Percentiles rank a stretch among this genome's conserved stretches.
Conservation (phyloP, 2,329 filamentous ascomycete species). For the Monascus ruber region DNA sequence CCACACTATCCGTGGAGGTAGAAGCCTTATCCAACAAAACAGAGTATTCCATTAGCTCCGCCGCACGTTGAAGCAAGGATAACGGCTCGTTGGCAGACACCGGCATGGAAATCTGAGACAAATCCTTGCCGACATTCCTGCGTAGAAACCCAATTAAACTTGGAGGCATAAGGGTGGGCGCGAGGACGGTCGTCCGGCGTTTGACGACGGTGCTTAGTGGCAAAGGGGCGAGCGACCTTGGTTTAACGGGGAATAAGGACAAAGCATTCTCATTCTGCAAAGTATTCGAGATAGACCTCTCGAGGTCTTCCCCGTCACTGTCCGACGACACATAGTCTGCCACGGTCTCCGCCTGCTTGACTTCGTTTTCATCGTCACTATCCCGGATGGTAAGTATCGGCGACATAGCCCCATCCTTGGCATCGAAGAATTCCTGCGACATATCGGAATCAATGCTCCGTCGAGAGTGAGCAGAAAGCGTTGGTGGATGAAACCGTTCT, state of each 20-base stretch:
- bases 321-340: conserved; percentile 51
- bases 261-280: conserved; percentile 25
- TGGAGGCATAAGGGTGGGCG: conserved; percentile 68
- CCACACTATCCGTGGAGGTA: conserved; percentile 42
- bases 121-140: conserved; percentile 96
- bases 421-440: conserved; percentile 89
- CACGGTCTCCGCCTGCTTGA: conserved; percentile 44
- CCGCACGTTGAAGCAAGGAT: conserved; percentile 75
- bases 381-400: conserved; percentile 62
- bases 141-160: conserved; percentile 88
- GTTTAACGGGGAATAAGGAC: conserved; percentile 59
- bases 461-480: conserved; percentile 44
- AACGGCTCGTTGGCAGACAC: conserved; percentile 91
- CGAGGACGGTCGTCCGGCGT: conserved; percentile 58
- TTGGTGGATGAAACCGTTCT: conserved; percentile 51
- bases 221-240: conserved; percentile 65
- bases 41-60: conserved; percentile 86
- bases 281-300: conserved; percentile 26
- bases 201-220: conserved; percentile 53
- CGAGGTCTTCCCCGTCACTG: conserved; percentile 44
- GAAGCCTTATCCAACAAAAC: conserved; percentile 68
- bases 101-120: conserved; percentile 95
- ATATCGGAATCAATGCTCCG: conserved; percentile 73
- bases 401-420: conserved; percentile 55
- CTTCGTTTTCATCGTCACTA: conserved; percentile 58